Conservation (phyloP, 129 eudicot genomes). For the Glebionis coronaria region DNA sequence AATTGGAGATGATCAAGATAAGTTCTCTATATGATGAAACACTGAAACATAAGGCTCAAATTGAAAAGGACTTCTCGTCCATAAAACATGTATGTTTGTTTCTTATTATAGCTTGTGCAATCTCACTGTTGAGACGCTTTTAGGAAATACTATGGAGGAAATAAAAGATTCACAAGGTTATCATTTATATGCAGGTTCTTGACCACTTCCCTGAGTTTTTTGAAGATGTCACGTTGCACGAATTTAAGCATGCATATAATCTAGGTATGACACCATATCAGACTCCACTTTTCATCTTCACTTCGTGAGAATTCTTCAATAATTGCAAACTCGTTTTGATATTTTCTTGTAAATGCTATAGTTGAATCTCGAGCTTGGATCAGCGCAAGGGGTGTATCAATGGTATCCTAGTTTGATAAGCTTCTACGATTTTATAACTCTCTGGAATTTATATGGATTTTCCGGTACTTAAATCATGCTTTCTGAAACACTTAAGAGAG, state of each 20-base stretch:
- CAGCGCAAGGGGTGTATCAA: constrained; percentile 69
- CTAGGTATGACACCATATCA: constrained; percentile 43
- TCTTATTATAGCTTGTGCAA: constrained; percentile 13
- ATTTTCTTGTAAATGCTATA: constrained; percentile 34
- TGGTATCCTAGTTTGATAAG: constrained; percentile 42
- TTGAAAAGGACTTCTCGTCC: constrained; percentile 55
- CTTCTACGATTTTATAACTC: background rate
- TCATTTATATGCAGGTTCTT: constrained; percentile 44
- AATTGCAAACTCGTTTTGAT: background rate
- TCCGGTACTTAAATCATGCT: background rate
- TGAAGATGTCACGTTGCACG: constrained; percentile 41
- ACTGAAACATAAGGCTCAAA: constrained; percentile 45
- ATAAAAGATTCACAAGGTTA: background rate
- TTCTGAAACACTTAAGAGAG: constrained; percentile 4
- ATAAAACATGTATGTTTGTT: constrained; percentile 44
- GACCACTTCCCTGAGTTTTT: constrained; percentile 46
- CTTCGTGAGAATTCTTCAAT: background rate
- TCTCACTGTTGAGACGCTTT: background rate
- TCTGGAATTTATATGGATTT: constrained; percentile 1
- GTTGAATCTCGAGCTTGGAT: constrained; percentile 88
- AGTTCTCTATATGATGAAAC: constrained; percentile 69
- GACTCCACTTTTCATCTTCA: background rate
- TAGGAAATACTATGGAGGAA: too few relatives aligned
- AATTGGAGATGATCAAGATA: constrained; percentile 61
- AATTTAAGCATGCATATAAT: constrained; percentile 64